Base-by-base conservation (phyloP, 768 basidiomycete species). In the Astraeus odoratus region DNA sequence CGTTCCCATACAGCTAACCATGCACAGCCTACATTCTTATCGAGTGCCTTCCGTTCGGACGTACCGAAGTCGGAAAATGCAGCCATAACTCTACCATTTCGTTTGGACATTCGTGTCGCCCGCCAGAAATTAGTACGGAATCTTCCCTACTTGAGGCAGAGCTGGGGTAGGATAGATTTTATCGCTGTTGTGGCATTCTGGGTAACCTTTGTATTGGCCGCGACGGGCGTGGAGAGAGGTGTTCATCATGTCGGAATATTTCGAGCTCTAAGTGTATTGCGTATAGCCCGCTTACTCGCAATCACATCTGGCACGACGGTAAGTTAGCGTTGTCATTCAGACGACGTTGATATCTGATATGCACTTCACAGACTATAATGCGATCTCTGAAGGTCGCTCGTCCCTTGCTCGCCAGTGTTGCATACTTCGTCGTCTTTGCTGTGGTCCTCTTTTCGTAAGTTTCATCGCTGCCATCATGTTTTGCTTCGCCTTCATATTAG, bases 251-350 rank as follows among this genome's bases (percentile, higher is more conserved):
- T 96, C 47, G 94, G 86, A 16, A 63, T 93, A 25, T 97, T 97
- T 58, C 76, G 93, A 34, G 93, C 93, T 0, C 62, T 98, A 61
- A 88, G 86, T 51, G 88, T 93, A 23, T 69, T 97, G 15, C 72
- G 95, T 51, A 85, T 81, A 2, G 81, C 87, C 1, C 74, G 95
- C 50, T 65, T 98, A 34, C 67, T 98, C 34, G 77, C 91, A 4
- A 79, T 97, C 47, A 95, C 94, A 2, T 81, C 80, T 50, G 95
- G 95, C 65, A 98, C 95, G 18, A 86, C 91, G 16, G 89, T 90
- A 54, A 60, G 84, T 69, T 8, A 26, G 1, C 20, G 19, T 12
- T 7, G 10, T 18, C 5, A 48, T 47, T 39, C 15, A 8, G 35
- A 33, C 30, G 12, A 15, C 13, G 9, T 18, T 3, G 5, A 26